Percentiles rank a stretch among this genome's conserved stretches.
These are phyloP conservation scores for Neurospora sp. DNA, from an alignment of 2,329 filamentous ascomycete species.

Conservation along the genomic window DNA sequence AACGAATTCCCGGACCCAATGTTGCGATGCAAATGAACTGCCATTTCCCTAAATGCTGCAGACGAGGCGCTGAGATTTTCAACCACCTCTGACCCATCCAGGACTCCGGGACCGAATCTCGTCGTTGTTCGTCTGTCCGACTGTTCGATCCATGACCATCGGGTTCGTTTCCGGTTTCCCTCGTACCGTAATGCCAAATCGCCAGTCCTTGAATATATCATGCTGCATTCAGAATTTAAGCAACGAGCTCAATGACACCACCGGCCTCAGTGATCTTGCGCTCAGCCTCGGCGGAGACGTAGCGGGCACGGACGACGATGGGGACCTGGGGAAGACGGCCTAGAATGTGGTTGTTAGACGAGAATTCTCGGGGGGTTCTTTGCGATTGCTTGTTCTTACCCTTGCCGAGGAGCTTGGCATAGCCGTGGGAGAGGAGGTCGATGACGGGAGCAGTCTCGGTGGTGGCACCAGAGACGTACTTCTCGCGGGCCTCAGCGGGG, in stretches of 20 bases:
- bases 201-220: constrained; percentile 17
- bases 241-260: constrained; percentile 90
- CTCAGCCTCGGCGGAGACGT: constrained; percentile 93
- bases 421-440: constrained; percentile 93
- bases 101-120: constrained; percentile 18
- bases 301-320: constrained; percentile 87
- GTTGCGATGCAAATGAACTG: constrained; percentile 17
- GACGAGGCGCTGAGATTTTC: constrained; percentile 12
- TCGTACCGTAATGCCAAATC: constrained; percentile 20
- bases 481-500: constrained; percentile 82
- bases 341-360: not conserved
- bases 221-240: constrained; percentile 42
- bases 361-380: not conserved
- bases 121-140: constrained; percentile 13
- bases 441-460: constrained; percentile 92
- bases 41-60: constrained; percentile 20
- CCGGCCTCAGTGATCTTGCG: constrained; percentile 98
- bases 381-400: constrained; percentile 25
- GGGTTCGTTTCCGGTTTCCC: constrained; percentile 17
- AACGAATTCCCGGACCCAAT: not conserved
- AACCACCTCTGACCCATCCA: constrained; percentile 17
- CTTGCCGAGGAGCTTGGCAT: constrained; percentile 98
- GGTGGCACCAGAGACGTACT: constrained; percentile 73
- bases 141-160: constrained; percentile 17
- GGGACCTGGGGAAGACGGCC: constrained; percentile 84